Conservation (phyloP, 371 early-diverging fungal species). For the Nosema muscidifuracis region DNA sequence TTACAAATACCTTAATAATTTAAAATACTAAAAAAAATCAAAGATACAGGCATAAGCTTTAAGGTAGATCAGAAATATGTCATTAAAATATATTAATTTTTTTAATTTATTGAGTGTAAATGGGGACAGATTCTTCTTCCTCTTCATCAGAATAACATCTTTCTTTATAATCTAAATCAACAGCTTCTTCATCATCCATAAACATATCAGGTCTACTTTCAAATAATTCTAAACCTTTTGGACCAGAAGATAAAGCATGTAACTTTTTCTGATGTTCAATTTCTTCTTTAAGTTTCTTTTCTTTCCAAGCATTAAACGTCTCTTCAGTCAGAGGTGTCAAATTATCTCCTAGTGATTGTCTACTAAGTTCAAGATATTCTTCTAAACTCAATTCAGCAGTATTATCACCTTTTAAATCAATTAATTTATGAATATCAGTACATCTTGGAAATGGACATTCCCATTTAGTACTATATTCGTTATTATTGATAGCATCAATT, state of each 20-base stretch:
- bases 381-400: conserved; percentile 50
- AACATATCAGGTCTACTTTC: conserved; percentile 84
- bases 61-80: too few relatives aligned
- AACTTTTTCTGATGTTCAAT: conserved; percentile 77
- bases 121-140: conserved; percentile 16
- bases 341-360: conserved; percentile 80
- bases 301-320: conserved; percentile 86
- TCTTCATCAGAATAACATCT: conserved; percentile 44
- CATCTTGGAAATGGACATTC: conserved; percentile 73
- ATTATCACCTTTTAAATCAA: conserved; percentile 42
- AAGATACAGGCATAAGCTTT: too few relatives aligned
- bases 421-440: conserved; percentile 50
- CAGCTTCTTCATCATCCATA: conserved; percentile 69
- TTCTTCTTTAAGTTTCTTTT: conserved; percentile 71
- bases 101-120: too few relatives aligned
- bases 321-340: conserved; percentile 89
- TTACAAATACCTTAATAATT: too few relatives aligned
- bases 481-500: conserved; percentile 87
- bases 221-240: conserved; percentile 80
- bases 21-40: too few relatives aligned
- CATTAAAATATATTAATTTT: too few relatives aligned
- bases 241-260: conserved; percentile 60
- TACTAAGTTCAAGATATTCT: conserved; percentile 65
- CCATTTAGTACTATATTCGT: conserved; percentile 97
- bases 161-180: conserved; percentile 56